Conservation (phyloP, 2,329 filamentous ascomycete genomes). For the Cladorrhinum sp. region DNA sequence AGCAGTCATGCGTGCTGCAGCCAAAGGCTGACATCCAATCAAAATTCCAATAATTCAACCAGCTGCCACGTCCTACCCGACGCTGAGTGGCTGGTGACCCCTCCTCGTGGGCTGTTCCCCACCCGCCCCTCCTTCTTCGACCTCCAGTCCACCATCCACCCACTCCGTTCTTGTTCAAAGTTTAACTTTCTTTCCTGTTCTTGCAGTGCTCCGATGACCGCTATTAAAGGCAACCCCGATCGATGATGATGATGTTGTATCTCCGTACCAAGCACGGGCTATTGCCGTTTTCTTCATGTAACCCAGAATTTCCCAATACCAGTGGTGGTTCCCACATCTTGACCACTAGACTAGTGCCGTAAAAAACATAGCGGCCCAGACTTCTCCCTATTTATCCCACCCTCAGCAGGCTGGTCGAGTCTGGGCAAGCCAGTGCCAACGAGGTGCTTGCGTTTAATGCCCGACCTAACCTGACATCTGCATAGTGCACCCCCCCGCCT, state of each 20-base stretch:
- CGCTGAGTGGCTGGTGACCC: constrained; percentile 4
- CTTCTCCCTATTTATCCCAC: not conserved
- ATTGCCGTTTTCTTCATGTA: not conserved
- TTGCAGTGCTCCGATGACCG: not conserved
- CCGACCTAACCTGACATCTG: constrained; percentile 28
- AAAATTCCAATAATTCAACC: not conserved
- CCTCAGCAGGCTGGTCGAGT: not conserved
- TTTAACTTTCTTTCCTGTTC: not conserved
- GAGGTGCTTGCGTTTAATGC: constrained; percentile 27
- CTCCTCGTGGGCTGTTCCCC: not conserved
- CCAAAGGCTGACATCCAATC: not conserved
- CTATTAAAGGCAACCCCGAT: not conserved
- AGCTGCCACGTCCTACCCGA: constrained; percentile 2
- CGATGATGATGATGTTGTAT: no score
- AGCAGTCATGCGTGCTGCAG: not conserved
- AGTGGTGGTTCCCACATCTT: not conserved
- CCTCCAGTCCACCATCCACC: not conserved
- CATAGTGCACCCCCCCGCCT: constrained; percentile 12
- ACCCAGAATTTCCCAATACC: not conserved
- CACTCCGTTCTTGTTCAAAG: not conserved
- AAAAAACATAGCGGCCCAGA: not conserved
- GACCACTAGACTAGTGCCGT: no score
- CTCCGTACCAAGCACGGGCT: not conserved
- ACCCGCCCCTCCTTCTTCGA: not conserved
- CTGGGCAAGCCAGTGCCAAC: not conserved